Evolutionary conservation across 768 basidiomycete species (phyloP), one percentile per base, ranked within the genome.

Genomic region (Leccinum uliginosum): DNA sequence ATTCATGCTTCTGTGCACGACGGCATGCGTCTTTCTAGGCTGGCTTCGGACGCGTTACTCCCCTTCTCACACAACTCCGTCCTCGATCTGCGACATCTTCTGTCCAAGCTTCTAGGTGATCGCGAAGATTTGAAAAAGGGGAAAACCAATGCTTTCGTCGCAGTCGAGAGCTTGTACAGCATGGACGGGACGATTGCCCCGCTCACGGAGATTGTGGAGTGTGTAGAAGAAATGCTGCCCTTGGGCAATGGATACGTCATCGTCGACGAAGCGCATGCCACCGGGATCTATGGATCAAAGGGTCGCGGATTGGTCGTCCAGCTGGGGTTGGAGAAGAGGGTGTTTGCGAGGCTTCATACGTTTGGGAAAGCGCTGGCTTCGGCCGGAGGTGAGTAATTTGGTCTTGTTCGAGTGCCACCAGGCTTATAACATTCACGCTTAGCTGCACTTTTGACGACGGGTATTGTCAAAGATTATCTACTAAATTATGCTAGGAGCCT

Each of bases 101-200:
- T 96, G 3, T 47, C 56, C 2, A 64, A 64, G 14, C 73, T 89
- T 44, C 57, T 75, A 17, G 53, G 67, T 3, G 74, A 75, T 47
- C 67, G 71, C n/a, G 65, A 69, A 0, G 72, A 66, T 35, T 63
- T 84, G 15, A 62, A 60, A 54, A 57, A 62, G 0, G 83, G 82
- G 0, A 68, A 73, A 26, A 59, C 60, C 34, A 85, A 76, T 62
- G 72, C 91, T 3, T 97, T 95, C 65, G 71, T 98, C 12, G 85
- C 91, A 0, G 85, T 97, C 7, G 96, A 98, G 77, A 87, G 84
- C 35, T 71, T 98, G 46, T 98, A 98, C 63, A 91, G 87, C 55
- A 98, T 98, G 96, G 96, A 98, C 62, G 96, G 96, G 14, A 96
- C 93, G 26, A 80, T 96, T 57, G 80, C 88, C 0, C 93, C 93